Base-by-base conservation (phyloP, 257 asterid genomes). In the Phtheirospermum japonicum region DNA sequence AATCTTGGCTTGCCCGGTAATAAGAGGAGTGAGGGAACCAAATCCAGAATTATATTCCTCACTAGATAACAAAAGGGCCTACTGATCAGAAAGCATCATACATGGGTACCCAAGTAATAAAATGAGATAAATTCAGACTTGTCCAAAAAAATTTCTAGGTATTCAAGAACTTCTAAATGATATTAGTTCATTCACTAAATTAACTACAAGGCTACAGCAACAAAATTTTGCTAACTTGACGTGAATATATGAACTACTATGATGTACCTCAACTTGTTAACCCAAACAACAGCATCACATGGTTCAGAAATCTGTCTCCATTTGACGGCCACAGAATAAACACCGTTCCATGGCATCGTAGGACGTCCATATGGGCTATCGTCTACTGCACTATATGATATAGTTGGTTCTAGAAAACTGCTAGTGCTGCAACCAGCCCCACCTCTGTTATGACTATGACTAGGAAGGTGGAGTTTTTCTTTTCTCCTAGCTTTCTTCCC, bases 281-380 rank as follows among this genome's bases (percentile, higher is more conserved):
- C 79, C 99, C 99, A 92, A 60, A 89, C 90, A 70, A 92, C 84
- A 20, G 97, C 95, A 72, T 92, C 97, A 68, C 99, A 85, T 19
- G 99, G 99, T 75, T 92, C 99, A 64, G 99, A 92, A 46, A 92
- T 89, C 80, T 92, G 99, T 76, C 99, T 87, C 99, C 99, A 92
- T 76, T 87, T 89, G 65, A 89, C 95, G 51, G 99, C 97, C 78
- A 87, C 49, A 2, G 95, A 76, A 70, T 89, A 92, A 70, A 89
- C 76, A 68, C 79, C 81, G 19, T 82, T 82, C 99, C 99, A 92
- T 16, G 96, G 83, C 87, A 86, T 79, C 18, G 83, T 58, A 65
- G 89, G 85, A 56, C 94, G 95, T 68, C 87, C 75, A 48, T 71
- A 71, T 73, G 90, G 73, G 70, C 83, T 81, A 49, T 92, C 96